Conservation (phyloP, 345 rosid genomes). For the Arabis alpina region DNA sequence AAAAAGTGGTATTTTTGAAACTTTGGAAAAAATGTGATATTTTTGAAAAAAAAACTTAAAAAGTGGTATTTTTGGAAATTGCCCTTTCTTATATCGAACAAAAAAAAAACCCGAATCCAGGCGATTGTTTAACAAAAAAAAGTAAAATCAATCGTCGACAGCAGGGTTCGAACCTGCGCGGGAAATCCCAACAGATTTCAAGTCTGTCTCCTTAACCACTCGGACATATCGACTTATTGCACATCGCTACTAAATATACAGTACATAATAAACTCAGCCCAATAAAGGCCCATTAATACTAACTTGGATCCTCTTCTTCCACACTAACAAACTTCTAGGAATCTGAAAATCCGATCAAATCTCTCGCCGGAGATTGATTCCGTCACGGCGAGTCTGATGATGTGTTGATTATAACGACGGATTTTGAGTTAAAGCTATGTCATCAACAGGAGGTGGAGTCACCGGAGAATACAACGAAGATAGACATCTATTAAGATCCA, state of each 20-base stretch:
- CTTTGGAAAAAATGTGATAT: too few relatives aligned
- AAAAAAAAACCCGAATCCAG: too few relatives aligned
- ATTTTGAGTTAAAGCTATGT: slow-evolving; percentile 26
- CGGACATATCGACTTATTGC: slow-evolving; percentile 82
- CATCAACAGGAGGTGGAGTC: slow-evolving; percentile 30
- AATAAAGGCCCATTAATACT: slow-evolving; percentile 33
- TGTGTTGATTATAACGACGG: not conserved
- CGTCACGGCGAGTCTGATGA: slow-evolving; percentile 9
- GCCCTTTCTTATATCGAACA: too few relatives aligned
- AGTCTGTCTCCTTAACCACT: slow-evolving; percentile 99
- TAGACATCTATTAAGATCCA: slow-evolving; percentile 48
- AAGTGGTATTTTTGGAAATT: too few relatives aligned
- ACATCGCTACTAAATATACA: too few relatives aligned
- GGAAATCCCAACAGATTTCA: slow-evolving; percentile 86
- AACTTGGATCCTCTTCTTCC: slow-evolving; percentile 16
- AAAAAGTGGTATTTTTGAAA: too few relatives aligned
- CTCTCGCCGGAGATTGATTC: slow-evolving; percentile 3
- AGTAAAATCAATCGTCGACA: slow-evolving; percentile 50
- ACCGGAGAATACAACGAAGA: slow-evolving; percentile 49
- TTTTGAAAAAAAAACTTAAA: too few relatives aligned
- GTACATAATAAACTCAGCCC: not conserved
- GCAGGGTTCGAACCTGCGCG: slow-evolving; percentile 92
- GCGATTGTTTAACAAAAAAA: too few relatives aligned
- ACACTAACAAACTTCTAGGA: slow-evolving; percentile 14
- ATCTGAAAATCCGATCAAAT: slow-evolving; percentile 42